Base-by-base conservation (phyloP, 768 basidiomycete genomes). In the Zangia roseola region DNA sequence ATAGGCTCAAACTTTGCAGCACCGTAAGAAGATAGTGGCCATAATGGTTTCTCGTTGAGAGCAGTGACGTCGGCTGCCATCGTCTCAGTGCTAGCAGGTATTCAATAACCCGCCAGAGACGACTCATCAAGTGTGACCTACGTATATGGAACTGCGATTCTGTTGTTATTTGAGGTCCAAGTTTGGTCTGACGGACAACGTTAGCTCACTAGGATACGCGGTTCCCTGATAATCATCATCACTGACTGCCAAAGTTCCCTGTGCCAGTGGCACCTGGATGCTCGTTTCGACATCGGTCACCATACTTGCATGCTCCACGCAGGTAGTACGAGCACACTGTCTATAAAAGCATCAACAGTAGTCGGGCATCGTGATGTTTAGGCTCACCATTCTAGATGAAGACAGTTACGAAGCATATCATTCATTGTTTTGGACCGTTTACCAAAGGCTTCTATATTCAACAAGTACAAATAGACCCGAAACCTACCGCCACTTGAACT, bases 11-110 rank as follows among this genome's bases (percentile, higher is more conserved):
- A 60, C 62, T 94, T 95, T 4, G 82, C 80, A 19, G 89, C 81
- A 0, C 77, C 91, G 62, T 88, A 94, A 0, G 81, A 85, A 0
- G 89, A 84, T 0, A 94, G 70, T 13, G 86, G 85, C 86, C 88
- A 97, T 12, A 76, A 37, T 0, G 92, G 93, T 59, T 82, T 85
- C 14, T 94, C 91, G 19, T 69, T 72, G 19, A 64, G 60, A 3
- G 69, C 69, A 1, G 77, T 80, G 8, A 94, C 64, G 55, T 94
- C 93, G 26, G 69, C 69, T n/a, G 62, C 63, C 37, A 95, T 78
- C 3, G 74, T 70, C 12, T 91, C 84, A 17, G 71, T 61, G 23
- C 91, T 93, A 56, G 16, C 23, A 33, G 24, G 26, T 37, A 31
- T 4, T 44, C 17, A 36, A 21, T 23, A 7, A 16, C 46, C 14